phyloP scores from a whole-genome alignment of 768 basidiomycete genomes.

The Tulasnella sp. region DNA sequence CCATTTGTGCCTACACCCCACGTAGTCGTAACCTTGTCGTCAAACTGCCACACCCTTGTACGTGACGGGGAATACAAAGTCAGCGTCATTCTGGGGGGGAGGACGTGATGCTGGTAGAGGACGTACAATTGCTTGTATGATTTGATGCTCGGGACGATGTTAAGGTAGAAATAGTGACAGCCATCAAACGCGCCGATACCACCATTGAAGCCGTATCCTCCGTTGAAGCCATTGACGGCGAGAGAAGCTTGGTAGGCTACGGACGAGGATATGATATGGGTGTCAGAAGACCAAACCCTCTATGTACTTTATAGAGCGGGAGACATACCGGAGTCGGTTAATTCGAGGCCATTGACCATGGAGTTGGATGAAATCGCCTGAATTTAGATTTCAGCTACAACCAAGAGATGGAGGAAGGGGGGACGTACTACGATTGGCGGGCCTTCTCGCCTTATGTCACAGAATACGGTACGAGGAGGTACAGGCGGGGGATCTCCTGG shows the following conservation, averaged over 20 bases:
- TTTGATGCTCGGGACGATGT: neutral
- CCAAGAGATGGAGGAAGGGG: neutral
- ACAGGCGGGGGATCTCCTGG: neutral
- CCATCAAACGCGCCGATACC: neutral
- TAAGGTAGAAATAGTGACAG: neutral
- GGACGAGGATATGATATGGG: too few species aligned
- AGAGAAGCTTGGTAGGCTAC: too few species aligned
- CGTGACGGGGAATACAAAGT: neutral
- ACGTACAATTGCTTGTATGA: slow-evolving; percentile 10
- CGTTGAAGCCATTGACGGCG: neutral
- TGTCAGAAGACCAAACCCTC: neutral
- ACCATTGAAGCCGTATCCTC: slow-evolving; percentile 1
- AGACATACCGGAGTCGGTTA: neutral
- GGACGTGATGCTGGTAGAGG: too few species aligned
- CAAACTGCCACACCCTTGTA: neutral
- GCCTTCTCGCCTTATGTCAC: neutral
- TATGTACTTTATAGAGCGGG: neutral
- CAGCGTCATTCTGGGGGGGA: too few species aligned
- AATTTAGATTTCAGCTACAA: neutral
- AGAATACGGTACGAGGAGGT: neutral
- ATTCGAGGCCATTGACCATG: neutral
- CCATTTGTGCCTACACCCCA: neutral
- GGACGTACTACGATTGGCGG: neutral
- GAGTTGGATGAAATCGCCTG: neutral
- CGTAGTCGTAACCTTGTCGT: neutral